Percentiles rank a stretch among this genome's conserved stretches.
Conservation (phyloP, 2,329 filamentous ascomycete genomes). For the Cadophora malorum region DNA sequence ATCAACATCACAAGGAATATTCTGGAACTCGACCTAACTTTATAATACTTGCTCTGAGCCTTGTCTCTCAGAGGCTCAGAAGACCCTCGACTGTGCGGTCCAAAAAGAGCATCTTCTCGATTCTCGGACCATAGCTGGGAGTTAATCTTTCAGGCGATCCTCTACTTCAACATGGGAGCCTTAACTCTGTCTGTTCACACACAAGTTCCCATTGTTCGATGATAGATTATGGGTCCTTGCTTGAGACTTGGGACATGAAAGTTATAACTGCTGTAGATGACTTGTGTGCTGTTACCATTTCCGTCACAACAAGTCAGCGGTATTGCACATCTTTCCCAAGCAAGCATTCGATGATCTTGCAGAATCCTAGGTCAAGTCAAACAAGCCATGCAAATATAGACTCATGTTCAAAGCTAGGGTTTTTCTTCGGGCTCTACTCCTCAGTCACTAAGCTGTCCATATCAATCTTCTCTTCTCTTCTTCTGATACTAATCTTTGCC, state of each 20-base stretch:
- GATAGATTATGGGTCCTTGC: too few species aligned
- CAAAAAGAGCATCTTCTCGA: neutral
- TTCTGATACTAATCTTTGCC: slow-evolving; percentile 1
- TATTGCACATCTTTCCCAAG: neutral
- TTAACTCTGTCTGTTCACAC: too few species aligned
- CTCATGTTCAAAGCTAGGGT: neutral
- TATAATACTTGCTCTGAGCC: neutral
- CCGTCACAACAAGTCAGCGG: neutral
- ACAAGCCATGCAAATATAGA: neutral
- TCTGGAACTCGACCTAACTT: neutral
- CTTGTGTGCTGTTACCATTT: neutral
- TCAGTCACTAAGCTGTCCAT: slow-evolving; percentile 1
- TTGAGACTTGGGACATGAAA: too few species aligned
- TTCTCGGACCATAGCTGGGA: too few species aligned
- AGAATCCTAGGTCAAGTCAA: neutral
- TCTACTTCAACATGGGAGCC: too few species aligned
- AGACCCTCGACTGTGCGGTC: neutral
- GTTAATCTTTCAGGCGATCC: too few species aligned
- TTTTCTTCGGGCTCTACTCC: neutral
- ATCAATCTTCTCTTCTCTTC: slow-evolving; percentile 16
- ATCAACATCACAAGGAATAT: neutral
- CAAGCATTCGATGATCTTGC: neutral
- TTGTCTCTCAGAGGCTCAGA: neutral
- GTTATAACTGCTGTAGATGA: neutral
- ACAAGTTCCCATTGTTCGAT: too few species aligned